Base-by-base conservation (phyloP, 345 rosid genomes). In the Aquilaria yunnanensis region DNA sequence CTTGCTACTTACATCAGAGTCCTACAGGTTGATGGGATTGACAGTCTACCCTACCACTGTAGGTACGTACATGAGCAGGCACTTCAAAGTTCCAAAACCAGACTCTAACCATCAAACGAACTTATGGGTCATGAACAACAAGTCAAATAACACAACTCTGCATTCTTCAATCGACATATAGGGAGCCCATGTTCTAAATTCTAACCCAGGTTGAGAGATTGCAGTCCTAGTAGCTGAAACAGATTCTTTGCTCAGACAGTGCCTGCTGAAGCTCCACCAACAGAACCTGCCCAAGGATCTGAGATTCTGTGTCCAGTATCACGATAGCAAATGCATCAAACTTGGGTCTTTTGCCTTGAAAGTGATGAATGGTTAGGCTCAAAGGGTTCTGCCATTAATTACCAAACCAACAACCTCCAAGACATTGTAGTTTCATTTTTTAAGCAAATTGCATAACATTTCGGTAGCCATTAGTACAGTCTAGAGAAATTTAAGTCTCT, bases 31-130 rank as follows among this genome's bases (percentile, higher is more conserved):
- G 87, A 90, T 69, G 97, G 97, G 14, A 61, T 89, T 84, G 50
- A 89, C 93, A 0, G 93, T 89, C 52, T 92, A 66, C 75, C 98
- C 98, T 7, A 89, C 75, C 56, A 89, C 97, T 0, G 97, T 93
- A n/a, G 61, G 64, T 71, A 85, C 75, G 84, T 89, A 87, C 70
- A 49, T 81, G 51, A 77, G 93, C 85, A 74, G 85, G 90, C 70
- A 10, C 29, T 43, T 54, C 54, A 32, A 10, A 14, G 1, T 56
- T 31, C 9, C 59, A 12, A 2, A 9, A 56, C 31, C 13, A 31
- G 33, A 32, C 12, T 61, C 14, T 3, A 3, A 52, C 33, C 49
- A 8, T 11, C 23, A 23, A 23, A 23, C 23, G 23, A 23, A 23
- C 23, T 23, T 23, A 23, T 23, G 23, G 1, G 23, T 23, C 23